phyloP scores from a whole-genome alignment of 306 rosid species.

The Vachellia pachyceras region DNA sequence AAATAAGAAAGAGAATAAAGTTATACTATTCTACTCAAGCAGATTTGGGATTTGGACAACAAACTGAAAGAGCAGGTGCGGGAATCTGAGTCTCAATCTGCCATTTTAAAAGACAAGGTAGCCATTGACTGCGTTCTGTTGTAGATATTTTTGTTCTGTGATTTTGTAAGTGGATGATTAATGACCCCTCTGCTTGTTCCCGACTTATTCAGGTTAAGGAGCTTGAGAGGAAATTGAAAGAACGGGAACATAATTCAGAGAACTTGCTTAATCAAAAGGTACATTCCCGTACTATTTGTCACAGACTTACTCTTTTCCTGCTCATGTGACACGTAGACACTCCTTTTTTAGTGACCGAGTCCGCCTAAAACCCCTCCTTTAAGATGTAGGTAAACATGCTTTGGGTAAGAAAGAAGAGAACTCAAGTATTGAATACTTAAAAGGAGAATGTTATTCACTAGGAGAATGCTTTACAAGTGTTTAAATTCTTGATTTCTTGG shows the following conservation, averaged over 20 bases:
- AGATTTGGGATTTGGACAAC: conserved; percentile 79
- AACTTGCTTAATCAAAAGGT: conserved; percentile 71
- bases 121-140: conserved; percentile 27
- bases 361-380: too few relatives aligned
- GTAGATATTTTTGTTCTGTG: background rate
- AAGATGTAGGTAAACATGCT: too few relatives aligned
- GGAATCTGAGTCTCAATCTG: conserved; percentile 62
- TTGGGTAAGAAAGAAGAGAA: too few relatives aligned
- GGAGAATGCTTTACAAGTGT: too few relatives aligned
- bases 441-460: too few relatives aligned
- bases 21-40: conserved; percentile 27
- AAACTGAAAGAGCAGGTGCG: conserved; percentile 68
- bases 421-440: too few relatives aligned
- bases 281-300: background rate
- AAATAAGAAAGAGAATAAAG: background rate
- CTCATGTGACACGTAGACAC: too few relatives aligned
- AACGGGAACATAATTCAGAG: conserved; percentile 61
- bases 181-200: background rate
- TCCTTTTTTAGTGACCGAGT: too few relatives aligned
- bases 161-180: conserved; percentile 22
- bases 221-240: conserved; percentile 73
- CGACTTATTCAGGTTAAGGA: conserved; percentile 61
- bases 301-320: too few relatives aligned
- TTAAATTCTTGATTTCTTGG: too few relatives aligned
- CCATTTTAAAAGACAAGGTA: conserved; percentile 75